phyloP scores from a whole-genome alignment of 75 land plant species.

The Picea glauca region DNA sequence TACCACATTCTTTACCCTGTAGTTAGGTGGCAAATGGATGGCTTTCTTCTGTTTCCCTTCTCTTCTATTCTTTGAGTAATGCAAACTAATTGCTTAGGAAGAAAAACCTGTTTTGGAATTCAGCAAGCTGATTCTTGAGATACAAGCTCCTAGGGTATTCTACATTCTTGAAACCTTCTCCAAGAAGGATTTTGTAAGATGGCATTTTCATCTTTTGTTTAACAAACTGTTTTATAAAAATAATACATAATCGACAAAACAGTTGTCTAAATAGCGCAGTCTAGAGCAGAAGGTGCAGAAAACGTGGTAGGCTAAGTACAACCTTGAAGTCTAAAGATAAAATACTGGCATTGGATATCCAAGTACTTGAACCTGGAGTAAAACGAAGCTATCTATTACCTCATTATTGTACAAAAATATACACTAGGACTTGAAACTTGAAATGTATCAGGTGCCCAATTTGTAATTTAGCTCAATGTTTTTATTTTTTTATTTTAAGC shows the following conservation, averaged over 20 bases:
- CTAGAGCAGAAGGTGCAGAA: background rate
- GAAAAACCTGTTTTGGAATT: background rate
- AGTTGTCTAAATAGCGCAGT: background rate
- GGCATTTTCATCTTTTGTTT: background rate
- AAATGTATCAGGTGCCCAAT: background rate
- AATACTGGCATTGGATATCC: background rate
- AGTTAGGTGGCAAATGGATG: background rate
- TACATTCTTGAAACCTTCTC: background rate
- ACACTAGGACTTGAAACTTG: background rate
- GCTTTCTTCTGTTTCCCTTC: background rate
- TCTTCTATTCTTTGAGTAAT: background rate
- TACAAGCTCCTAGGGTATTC: background rate
- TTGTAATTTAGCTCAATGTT: too few relatives aligned
- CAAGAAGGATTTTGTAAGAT: background rate
- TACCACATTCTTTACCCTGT: background rate
- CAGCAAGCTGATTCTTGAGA: background rate
- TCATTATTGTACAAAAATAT: background rate
- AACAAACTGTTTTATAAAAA: background rate
- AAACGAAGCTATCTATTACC: background rate
- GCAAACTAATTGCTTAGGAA: background rate
- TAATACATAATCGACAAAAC: background rate
- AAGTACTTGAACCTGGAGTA: background rate
- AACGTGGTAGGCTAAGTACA: background rate
- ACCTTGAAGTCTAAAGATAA: background rate
- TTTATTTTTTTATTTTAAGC: too few relatives aligned